A percentile compares a stretch with the other conserved stretches of the same genome.
phyloP scores from a whole-genome alignment of 805 yeast species.

The Candida incommunis region DNA sequence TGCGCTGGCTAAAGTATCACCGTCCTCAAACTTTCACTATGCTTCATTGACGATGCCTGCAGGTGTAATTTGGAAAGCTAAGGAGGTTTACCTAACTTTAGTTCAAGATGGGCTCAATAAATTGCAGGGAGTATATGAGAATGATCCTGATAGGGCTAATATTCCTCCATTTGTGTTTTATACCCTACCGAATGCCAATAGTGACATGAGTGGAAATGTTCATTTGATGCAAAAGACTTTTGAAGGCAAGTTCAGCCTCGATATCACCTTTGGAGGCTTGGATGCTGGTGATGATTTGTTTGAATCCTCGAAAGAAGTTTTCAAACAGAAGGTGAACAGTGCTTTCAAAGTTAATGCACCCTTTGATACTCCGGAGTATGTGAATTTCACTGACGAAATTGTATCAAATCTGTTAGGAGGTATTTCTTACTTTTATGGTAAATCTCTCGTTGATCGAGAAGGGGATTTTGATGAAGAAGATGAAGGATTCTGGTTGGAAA shows the following conservation, averaged over 20 bases:
- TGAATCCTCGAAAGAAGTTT: constrained; percentile 24
- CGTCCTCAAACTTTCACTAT: constrained; percentile 39
- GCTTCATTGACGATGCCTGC: constrained; percentile 57
- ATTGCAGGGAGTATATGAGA: constrained; percentile 22
- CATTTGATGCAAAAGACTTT: constrained; percentile 70
- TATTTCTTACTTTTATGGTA: constrained; percentile 76
- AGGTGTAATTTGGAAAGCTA: constrained; percentile 62
- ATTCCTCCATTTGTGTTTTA: constrained; percentile 30
- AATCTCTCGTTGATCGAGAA: constrained; percentile 62
- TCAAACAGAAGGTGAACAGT: constrained; percentile 19
- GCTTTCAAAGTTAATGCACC: constrained; percentile 31
- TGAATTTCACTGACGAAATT: constrained; percentile 58
- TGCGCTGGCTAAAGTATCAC: constrained; percentile 24
- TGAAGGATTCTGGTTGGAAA: constrained; percentile 26
- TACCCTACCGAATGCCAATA: constrained; percentile 38
- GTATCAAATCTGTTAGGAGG: constrained; percentile 83
- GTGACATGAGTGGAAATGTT: constrained; percentile 54
- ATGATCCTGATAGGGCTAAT: constrained; percentile 13
- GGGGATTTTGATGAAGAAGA: constrained; percentile 59
- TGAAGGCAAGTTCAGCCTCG: constrained; percentile 63
- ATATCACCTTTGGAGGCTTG: constrained; percentile 43
- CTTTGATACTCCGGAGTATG: constrained; percentile 30
- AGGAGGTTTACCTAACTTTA: constrained; percentile 56
- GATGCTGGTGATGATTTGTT: constrained; percentile 16
- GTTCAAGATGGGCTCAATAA: constrained; percentile 53